phyloP scores from a whole-genome alignment of 2,329 filamentous ascomycete species.

The Dactylellina leptospora region DNA sequence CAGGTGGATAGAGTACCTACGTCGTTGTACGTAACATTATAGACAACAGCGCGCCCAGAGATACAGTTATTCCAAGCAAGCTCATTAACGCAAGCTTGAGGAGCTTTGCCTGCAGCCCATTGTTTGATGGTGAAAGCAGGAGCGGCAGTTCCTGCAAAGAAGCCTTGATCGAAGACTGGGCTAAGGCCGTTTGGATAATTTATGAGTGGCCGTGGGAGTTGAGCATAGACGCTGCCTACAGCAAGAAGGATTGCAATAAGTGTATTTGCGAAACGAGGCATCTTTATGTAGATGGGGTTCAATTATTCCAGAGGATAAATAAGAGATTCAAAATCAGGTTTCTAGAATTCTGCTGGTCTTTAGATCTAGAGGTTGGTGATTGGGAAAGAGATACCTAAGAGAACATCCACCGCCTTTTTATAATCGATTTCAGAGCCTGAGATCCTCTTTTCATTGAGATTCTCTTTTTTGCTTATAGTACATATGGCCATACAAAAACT shows the following conservation, averaged over 20 bases:
- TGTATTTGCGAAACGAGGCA: conserved; percentile 1
- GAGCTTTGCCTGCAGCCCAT: conserved; percentile 33
- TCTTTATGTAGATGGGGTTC: neutral
- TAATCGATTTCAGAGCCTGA: conserved; percentile 1
- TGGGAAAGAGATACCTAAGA: neutral
- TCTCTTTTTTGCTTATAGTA: too few species aligned
- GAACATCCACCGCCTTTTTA: conserved; percentile 13
- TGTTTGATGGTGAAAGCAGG: conserved; percentile 14
- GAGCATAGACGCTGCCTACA: conserved; percentile 16
- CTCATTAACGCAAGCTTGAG: conserved; percentile 42
- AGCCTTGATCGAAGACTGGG: conserved; percentile 34
- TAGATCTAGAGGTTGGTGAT: neutral
- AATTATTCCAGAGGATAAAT: neutral
- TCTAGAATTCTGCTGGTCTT: too few species aligned
- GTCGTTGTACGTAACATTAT: conserved; percentile 34
- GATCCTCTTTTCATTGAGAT: too few species aligned
- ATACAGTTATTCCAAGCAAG: conserved; percentile 36
- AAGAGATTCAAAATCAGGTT: too few species aligned
- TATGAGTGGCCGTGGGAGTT: conserved; percentile 24
- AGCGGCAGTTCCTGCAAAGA: conserved; percentile 29
- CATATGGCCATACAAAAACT: too few species aligned
- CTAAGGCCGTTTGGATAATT: conserved; percentile 33
- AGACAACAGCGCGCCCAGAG: conserved; percentile 30
- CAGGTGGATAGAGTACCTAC: conserved; percentile 1
- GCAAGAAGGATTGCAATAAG: conserved; percentile 11